phyloP scores from a whole-genome alignment of 495 filamentous ascomycete genomes.

The Podospora conica region DNA sequence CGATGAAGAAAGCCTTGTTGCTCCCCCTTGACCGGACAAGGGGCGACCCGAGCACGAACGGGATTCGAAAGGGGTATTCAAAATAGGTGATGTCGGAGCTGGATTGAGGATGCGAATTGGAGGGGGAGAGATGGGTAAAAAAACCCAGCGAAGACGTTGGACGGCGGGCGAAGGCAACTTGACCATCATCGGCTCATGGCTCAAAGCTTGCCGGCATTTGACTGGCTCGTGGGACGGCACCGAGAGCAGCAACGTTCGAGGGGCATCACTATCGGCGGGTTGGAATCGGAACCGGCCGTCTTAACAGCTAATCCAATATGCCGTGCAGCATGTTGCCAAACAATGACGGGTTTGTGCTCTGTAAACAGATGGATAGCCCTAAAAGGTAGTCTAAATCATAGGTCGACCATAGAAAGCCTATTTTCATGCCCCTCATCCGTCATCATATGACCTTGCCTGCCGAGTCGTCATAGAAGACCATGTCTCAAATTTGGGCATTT shows the following conservation, averaged over 20 bases:
- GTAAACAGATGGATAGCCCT: not conserved
- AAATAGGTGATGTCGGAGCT: not conserved
- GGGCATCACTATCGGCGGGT: conserved; percentile 18
- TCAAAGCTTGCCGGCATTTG: conserved; percentile 9
- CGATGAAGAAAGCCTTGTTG: conserved; percentile 9
- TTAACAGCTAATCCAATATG: not conserved
- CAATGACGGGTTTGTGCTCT: not conserved
- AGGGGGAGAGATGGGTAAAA: not conserved
- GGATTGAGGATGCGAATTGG: conserved; percentile 3
- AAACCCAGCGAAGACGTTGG: conserved; percentile 5
- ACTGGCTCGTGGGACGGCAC: conserved; percentile 8
- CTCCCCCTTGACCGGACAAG: conserved; percentile 13
- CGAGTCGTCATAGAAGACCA: not conserved
- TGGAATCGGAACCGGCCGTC: not conserved
- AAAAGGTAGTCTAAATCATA: not conserved
- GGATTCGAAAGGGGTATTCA: not conserved
- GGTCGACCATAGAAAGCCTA: not conserved
- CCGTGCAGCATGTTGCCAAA: not conserved
- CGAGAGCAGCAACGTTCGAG: conserved; percentile 12
- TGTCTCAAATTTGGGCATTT: not conserved
- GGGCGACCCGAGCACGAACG: conserved; percentile 14
- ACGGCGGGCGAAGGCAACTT: conserved; percentile 17
- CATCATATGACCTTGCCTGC: not conserved
- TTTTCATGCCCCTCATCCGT: not conserved
- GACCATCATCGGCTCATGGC: conserved; percentile 27